These are phyloP conservation scores for Apiospora arundinis DNA, from an alignment of 2,329 filamentous ascomycete genomes.

Conservation along the genomic window DNA sequence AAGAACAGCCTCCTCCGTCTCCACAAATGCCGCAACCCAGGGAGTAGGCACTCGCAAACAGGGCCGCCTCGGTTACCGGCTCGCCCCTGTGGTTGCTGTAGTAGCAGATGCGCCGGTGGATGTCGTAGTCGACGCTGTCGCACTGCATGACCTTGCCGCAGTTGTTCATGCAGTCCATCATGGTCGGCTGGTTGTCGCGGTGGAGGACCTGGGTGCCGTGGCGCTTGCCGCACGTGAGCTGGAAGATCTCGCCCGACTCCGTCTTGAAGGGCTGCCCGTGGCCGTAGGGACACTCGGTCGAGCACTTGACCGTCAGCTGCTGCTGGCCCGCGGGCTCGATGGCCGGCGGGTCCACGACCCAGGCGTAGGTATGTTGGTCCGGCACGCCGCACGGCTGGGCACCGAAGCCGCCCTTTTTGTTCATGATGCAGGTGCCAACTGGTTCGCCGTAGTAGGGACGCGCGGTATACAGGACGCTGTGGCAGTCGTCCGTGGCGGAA, in stretches of 20 bases:
- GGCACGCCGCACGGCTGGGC: not conserved
- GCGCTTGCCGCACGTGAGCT: not conserved
- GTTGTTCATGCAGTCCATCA: constrained; percentile 6
- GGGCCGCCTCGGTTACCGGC: not conserved
- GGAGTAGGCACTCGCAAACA: constrained; percentile 4
- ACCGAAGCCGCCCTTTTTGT: not conserved
- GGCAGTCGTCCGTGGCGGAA: not conserved
- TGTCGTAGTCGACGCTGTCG: constrained; percentile 10
- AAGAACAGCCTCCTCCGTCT: not conserved
- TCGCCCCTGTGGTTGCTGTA: constrained; percentile 6
- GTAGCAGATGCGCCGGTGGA: not conserved
- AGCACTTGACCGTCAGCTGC: not conserved
- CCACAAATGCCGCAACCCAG: not conserved
- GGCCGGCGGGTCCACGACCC: not conserved
- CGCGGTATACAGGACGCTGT: not conserved
- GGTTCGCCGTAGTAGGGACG: not conserved
- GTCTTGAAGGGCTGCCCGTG: not conserved
- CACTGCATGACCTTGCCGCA: not conserved
- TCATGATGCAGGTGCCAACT: not conserved
- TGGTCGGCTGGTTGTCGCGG: not conserved
- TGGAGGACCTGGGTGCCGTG: not conserved
- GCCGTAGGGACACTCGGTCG: not conserved
- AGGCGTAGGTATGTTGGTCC: not conserved
- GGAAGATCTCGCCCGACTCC: not conserved
- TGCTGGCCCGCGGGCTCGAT: not conserved